phyloP scores from a whole-genome alignment of 2,329 filamentous ascomycete species.

The Fusarium bulbicola region DNA sequence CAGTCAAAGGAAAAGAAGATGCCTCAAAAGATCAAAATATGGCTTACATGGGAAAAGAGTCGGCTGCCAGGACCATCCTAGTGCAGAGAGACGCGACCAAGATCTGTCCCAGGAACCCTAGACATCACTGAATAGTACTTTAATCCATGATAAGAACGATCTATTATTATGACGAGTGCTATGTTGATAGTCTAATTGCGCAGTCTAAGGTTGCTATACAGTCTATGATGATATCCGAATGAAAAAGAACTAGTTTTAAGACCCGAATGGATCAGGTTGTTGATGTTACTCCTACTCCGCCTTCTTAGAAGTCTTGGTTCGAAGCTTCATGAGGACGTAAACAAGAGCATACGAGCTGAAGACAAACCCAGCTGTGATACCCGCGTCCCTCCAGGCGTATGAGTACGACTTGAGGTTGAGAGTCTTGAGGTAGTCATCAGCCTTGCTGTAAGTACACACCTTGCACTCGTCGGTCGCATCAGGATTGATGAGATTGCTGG shows the following conservation, averaged over 20 bases:
- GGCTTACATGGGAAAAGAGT: too few species aligned
- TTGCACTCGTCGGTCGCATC: conserved; percentile 63
- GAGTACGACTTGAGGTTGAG: conserved; percentile 69
- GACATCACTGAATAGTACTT: neutral
- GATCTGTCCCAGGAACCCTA: too few species aligned
- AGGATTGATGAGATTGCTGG: conserved; percentile 67
- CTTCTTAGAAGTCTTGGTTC: conserved; percentile 59
- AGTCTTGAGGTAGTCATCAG: conserved; percentile 67
- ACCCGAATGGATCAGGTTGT: neutral
- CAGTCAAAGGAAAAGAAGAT: too few species aligned
- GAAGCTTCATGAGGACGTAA: conserved; percentile 57
- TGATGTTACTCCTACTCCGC: conserved; percentile 43
- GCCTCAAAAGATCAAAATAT: too few species aligned
- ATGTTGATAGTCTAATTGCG: neutral
- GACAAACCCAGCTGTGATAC: conserved; percentile 65
- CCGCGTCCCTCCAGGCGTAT: conserved; percentile 74
- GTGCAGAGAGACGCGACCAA: neutral
- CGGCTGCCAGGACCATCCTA: too few species aligned
- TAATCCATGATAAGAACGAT: neutral
- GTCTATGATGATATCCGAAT: neutral
- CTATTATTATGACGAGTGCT: neutral
- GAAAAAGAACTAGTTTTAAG: neutral
- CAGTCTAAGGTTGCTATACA: neutral
- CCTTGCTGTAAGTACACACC: conserved; percentile 68
- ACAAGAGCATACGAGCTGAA: conserved; percentile 62